A percentile compares a stretch with the other conserved stretches of the same genome.
Evolutionary conservation across 805 yeast species (phyloP).

Genomic region (Zygosaccharomyces bisporus): DNA sequence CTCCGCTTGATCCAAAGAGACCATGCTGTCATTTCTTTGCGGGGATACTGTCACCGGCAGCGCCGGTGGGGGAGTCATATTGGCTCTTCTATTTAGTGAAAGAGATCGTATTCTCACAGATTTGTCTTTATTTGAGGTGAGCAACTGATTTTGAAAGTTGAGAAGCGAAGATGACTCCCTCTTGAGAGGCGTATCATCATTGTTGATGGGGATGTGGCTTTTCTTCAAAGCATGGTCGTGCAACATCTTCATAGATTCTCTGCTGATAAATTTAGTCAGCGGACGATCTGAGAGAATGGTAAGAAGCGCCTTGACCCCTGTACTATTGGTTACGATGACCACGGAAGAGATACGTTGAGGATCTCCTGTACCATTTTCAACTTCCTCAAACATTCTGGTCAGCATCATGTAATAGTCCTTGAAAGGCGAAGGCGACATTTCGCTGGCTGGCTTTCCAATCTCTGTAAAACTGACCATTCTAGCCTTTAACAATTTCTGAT

Average conservation of each 20-base stretch:
- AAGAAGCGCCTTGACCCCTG: constrained; percentile 36
- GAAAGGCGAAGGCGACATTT: constrained; percentile 30
- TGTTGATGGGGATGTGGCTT: constrained; percentile 13
- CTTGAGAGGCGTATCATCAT: constrained; percentile 22
- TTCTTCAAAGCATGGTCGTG: constrained; percentile 19
- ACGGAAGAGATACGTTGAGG: constrained; percentile 24
- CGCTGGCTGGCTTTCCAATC: constrained; percentile 16
- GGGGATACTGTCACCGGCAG: neutral
- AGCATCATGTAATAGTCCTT: constrained; percentile 33
- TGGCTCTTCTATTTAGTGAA: constrained; percentile 26
- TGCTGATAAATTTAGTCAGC: constrained; percentile 28
- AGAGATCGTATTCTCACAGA: constrained; percentile 32
- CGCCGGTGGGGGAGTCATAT: constrained; percentile 2
- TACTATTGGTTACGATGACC: constrained; percentile 31
- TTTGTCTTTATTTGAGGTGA: constrained; percentile 36
- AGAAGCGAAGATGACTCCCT: constrained; percentile 33
- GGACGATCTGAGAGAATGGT: constrained; percentile 36
- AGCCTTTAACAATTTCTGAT: constrained; percentile 17
- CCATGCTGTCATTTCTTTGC: neutral
- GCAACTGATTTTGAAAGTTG: constrained; percentile 28
- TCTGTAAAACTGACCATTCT: constrained; percentile 23
- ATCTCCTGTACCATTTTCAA: neutral
- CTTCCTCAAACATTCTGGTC: constrained; percentile 24
- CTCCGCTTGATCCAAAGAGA: constrained; percentile 7
- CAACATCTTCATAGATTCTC: constrained; percentile 31